Evolutionary conservation across 768 basidiomycete genomes (phyloP), one percentile per base, ranked within the genome.

Genomic region (Boletus tomentosulus): DNA sequence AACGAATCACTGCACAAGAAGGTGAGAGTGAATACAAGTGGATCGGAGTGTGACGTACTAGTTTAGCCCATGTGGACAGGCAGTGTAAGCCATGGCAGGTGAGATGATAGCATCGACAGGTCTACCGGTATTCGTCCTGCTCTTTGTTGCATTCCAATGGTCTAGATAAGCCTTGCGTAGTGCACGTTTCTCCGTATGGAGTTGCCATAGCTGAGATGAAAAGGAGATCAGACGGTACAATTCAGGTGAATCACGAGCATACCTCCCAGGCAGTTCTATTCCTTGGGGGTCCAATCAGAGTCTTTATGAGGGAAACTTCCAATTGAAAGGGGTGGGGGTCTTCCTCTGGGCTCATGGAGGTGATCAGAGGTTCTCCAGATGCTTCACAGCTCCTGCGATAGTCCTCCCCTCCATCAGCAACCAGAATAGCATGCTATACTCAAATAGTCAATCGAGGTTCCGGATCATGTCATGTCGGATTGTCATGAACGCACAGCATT

Each of bases 81-180:
- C 74, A 3, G 74, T 61, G 58, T 73, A 76, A 6, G 76, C 71
- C 3, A 72, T 73, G 0, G 66, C 74, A 15, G 81, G 76, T 9
- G 70, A 71, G 50, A 83, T 77, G 62, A 83, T 74, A 3, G 76
- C 78, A 57, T 83, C 81, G 5, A 82, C 72, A 0, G 80, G 79
- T 31, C 80, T 65, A 10, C 76, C 78, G 0, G 79, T 83, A 6
- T 69, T 70, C 15, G 81, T 82, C 31, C 51, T 51, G 3, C 35
- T 53, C n/a, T 46, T 68, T 2, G 81, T 80, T 10, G 68, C 70
- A 35, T 79, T 71, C 80, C 78, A 81, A 41, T 77, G 70, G 56
- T 78, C 77, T 30, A 82, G 69, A 55, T 78, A 73, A 28, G 71
- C 69, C 59, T 78, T 76, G 54, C 76, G 72, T 38, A 76, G 66